These are phyloP conservation scores for Kurtzmaniella quercitrusa DNA, from an alignment of 1,139 yeast genomes.

Conservation along the genomic window DNA sequence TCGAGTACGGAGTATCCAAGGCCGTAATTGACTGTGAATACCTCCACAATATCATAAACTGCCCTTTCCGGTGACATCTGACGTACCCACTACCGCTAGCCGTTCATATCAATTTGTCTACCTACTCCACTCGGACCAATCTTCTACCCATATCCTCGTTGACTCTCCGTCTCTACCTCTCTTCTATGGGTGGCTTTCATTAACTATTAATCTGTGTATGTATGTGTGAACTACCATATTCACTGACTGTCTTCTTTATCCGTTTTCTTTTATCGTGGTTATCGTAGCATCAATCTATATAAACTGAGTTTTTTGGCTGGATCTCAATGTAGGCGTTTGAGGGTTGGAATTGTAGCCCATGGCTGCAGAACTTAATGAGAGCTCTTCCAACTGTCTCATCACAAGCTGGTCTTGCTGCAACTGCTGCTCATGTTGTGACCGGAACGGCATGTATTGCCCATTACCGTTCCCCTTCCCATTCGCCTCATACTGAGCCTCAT, in stretches of 20 bases:
- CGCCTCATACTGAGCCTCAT: not conserved
- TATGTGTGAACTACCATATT: not conserved
- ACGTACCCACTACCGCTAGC: no score
- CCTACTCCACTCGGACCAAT: no score
- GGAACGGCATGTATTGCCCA: constrained; percentile 1
- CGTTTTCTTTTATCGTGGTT: not conserved
- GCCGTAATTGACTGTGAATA: no score
- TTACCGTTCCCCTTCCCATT: not conserved
- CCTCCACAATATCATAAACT: no score
- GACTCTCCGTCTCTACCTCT: not conserved
- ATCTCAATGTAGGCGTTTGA: constrained; percentile 30
- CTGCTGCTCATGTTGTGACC: constrained; percentile 10
- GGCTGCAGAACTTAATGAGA: constrained; percentile 47
- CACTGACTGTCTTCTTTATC: not conserved
- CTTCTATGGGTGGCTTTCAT: not conserved
- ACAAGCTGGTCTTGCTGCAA: constrained; percentile 31
- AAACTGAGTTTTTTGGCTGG: constrained; percentile 18
- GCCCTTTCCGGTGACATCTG: no score
- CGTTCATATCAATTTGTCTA: no score
- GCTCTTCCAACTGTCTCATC: constrained; percentile 48
- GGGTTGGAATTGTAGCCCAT: constrained; percentile 47
- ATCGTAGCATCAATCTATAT: constrained; percentile 9
- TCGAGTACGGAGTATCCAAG: no score
- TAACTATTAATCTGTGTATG: not conserved
- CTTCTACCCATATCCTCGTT: no score